Base-by-base conservation (phyloP, 1,139 yeast genomes). In the Candida glucosophila region DNA sequence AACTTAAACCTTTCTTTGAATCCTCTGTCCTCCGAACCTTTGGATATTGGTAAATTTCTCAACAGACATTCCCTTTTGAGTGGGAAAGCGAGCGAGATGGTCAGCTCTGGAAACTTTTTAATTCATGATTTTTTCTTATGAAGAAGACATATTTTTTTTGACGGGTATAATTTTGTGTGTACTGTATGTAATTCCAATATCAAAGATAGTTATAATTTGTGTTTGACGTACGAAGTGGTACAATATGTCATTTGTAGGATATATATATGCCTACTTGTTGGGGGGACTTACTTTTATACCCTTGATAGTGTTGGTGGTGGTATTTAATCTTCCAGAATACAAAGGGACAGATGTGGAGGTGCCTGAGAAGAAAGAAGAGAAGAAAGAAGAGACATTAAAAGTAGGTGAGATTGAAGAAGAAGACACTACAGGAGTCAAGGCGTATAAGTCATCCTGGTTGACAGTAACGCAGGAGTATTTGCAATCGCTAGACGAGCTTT, bases 211-310 rank as follows among this genome's bases (percentile, higher is more conserved):
- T 22, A 17, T 22, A 16, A 16, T 9, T 8, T 16, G n/a, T 8
- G n/a, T 20, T 16, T 16, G 20, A 9, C 9, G 4, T n/a, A n/a
- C n/a, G n/a, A n/a, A n/a, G n/a, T n/a, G 11, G 15, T 21, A 13
- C 20, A 16, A 16, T 13, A 47, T 47, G 53, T 43, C 40, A 8
- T 25, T 44, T 9, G 20, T 33, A 19, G 32, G 37, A 24, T 43
- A 51, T 14, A 25, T 66, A 7, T 44, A 47, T 14, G 48, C 44
- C 2, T 53, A 55, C 60, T 2, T 83, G 2, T 27, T 81, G 4
- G 96, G 96, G 5, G 95, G 95, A 0, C 22, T 86, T 5, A 82
- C 95, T 0, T 70, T 86, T 35, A 46, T 83, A 12, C 95, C 95
- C 1, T 34, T 76, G 17, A 32, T 71, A 3, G 25, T 71, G 0